Evolutionary conservation across 441 rosid genomes (phyloP), one percentile per base, ranked within the genome.

Genomic region (Croton laevigatus): DNA sequence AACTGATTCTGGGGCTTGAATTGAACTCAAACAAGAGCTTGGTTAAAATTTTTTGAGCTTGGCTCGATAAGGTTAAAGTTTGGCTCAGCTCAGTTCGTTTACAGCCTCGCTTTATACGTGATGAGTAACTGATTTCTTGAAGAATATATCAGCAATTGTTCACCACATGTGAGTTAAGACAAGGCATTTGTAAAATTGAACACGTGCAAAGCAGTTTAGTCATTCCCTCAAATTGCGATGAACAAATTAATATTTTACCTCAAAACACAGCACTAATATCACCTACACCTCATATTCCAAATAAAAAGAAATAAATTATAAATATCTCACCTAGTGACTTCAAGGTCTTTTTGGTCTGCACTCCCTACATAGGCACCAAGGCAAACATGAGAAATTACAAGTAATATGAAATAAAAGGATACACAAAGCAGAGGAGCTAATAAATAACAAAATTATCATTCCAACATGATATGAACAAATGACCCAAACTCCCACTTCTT

Each of bases 341-440:
- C 85, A 53, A 8, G 65, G 70, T 48, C 81, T 62, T 74, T 81
- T 69, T 80, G 76, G 71, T 72, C 78, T 65, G 88, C 79, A 69
- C 71, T 85, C 75, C 83, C 93, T 91, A 90, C 85, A 82, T 57
- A 78, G n/a, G n/a, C n/a, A n/a, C 44, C 54, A 71, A 68, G 71
- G 76, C 59, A 74, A 67, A 64, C 60, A 70, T 60, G 8, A 70
- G 46, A 66, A 19, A 38, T 19, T 71, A 27, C 32, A 27, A 44
- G 51, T 23, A 71, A 64, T 66, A 17, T 53, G 49, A 66, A 55
- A 74, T 51, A 59, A 6, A 11, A 72, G 55, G 19, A 61, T 13
- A 67, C 44, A 34, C 58, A 51, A 37, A 42, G 27, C 4, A 44
- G 32, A 73, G 17, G 27, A 72, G 17, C 16, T 19, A 32, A 53